These are phyloP conservation scores for Apiotrichum gamsii DNA, from an alignment of 1,284 basidiomycete genomes.

Conservation along the genomic window DNA sequence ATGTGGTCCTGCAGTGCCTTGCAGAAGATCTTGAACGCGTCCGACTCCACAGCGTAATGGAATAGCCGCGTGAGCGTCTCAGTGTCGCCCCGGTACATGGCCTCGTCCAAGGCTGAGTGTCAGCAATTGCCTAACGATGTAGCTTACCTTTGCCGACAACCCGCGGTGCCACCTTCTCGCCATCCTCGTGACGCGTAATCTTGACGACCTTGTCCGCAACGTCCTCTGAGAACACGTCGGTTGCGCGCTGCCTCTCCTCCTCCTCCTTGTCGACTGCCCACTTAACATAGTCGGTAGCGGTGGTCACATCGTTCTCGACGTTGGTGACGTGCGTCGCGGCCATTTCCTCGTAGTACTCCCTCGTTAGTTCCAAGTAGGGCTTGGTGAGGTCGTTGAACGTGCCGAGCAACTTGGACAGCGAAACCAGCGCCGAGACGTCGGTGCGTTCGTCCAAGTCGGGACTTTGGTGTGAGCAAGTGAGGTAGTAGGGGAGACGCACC, in stretches of 20 bases:
- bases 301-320: constrained; percentile 20
- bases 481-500: constrained; percentile 17
- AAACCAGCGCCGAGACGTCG: constrained; percentile 5
- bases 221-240: constrained; percentile 12
- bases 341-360: constrained; percentile 18
- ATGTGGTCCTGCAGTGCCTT: constrained; percentile 59
- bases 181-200: constrained; percentile 19
- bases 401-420: constrained; percentile 20
- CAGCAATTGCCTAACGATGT: constrained; percentile 26
- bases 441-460: too few species aligned
- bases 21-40: constrained; percentile 55
- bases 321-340: constrained; percentile 11
- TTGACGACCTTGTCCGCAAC: constrained; percentile 19
- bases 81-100: constrained; percentile 55
- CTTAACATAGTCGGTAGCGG: constrained; percentile 27
- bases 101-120: constrained; percentile 55
- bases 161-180: constrained; percentile 15
- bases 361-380: constrained; percentile 26
- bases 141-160: constrained; percentile 28
- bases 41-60: constrained; percentile 57
- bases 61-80: constrained; percentile 58
- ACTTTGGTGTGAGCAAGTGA: constrained; percentile 6
- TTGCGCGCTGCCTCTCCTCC: constrained; percentile 28
- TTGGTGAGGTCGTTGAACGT: constrained; percentile 19
- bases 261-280: constrained; percentile 30